Base-by-base conservation (phyloP, 257 asterid genomes). In the Solanum clarkiae region DNA sequence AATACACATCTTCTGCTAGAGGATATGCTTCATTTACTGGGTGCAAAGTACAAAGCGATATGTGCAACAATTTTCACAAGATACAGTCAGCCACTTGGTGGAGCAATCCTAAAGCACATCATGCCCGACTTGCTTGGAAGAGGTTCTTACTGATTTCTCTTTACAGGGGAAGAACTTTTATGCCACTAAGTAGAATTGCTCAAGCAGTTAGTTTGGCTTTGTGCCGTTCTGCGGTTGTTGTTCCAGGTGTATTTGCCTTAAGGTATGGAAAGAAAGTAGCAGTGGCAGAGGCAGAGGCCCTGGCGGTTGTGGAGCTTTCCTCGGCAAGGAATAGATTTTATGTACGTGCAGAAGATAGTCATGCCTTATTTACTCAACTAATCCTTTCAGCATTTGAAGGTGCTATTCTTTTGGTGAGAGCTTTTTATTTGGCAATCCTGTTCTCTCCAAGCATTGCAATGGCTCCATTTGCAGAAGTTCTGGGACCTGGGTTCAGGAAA, bases 401-500 rank as follows among this genome's bases (percentile, higher is more conserved):
- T 49, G 60, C 89, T 82, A 36, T 91, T 88, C 80, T 96, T 93
- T 88, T 96, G 87, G 83, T 92, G 14, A 92, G 99, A 85, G 92
- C 97, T 51, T 82, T 92, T 70, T 88, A 87, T 88, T 90, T 95
- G 91, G 93, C 93, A 26, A 36, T 96, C 82, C 89, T 96, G 56
- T 96, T 95, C 89, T 90, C 94, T 0, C 99, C 99, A 9, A 91
- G 97, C 92, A 89, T 96, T 74, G 87, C 88, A 75, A 95, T 96
- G 98, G 98, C 97, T 86, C 99, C 98, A 54, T 94, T 96, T 88
- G 98, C 97, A 5, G 97, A 95, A 87, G 88, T 88, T 82, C 90
- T 92, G 87, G 98, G 99, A 55, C 97, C 95, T 7, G 80, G 40
- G 68, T 96, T 89, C 71, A 88, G 98, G 88, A 92, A 91, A 88